phyloP scores from a whole-genome alignment of 2,329 filamentous ascomycete genomes.

The Aspergillus quadrilineatus region DNA sequence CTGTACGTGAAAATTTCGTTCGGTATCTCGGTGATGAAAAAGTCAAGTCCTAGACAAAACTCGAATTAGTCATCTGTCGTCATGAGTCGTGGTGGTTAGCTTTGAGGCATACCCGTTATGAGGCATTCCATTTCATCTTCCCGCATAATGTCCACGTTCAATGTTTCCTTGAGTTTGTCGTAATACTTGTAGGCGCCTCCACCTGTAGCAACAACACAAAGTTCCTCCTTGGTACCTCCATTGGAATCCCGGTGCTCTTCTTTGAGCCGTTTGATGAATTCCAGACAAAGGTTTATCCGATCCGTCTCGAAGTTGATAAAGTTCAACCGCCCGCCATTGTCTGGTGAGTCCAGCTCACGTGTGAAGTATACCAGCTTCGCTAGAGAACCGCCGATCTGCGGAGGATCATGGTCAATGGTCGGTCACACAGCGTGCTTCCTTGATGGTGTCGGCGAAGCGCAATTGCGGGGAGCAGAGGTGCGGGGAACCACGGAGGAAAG shows the following conservation, averaged over 20 bases:
- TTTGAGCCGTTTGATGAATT: slow-evolving; percentile 84
- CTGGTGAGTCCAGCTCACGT: slow-evolving; percentile 73
- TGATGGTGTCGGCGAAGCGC: slow-evolving; percentile 9
- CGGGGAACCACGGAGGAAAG: slow-evolving; percentile 28
- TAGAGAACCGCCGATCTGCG: slow-evolving; percentile 87
- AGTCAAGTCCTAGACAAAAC: slow-evolving; percentile 71
- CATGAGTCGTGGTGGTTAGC: neutral
- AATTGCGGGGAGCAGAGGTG: slow-evolving; percentile 34
- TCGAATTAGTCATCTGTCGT: slow-evolving; percentile 3
- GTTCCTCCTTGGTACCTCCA: slow-evolving; percentile 65
- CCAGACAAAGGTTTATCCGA: slow-evolving; percentile 86
- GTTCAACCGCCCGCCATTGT: slow-evolving; percentile 85
- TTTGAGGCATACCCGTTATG: slow-evolving; percentile 69
- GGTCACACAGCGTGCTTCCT: slow-evolving; percentile 7
- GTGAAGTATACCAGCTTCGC: slow-evolving; percentile 98
- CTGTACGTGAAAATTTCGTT: slow-evolving; percentile 96
- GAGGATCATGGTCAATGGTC: slow-evolving; percentile 6
- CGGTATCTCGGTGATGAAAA: slow-evolving; percentile 98
- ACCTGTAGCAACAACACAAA: slow-evolving; percentile 93
- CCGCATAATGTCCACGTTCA: slow-evolving; percentile 82
- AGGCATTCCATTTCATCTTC: slow-evolving; percentile 99
- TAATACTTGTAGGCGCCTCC: slow-evolving; percentile 97
- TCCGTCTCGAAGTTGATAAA: slow-evolving; percentile 97
- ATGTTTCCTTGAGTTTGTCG: slow-evolving; percentile 76
- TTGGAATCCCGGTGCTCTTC: slow-evolving; percentile 75